Conservation (phyloP, 1,284 basidiomycete genomes). For the Filobasidium uniguttulatum region DNA sequence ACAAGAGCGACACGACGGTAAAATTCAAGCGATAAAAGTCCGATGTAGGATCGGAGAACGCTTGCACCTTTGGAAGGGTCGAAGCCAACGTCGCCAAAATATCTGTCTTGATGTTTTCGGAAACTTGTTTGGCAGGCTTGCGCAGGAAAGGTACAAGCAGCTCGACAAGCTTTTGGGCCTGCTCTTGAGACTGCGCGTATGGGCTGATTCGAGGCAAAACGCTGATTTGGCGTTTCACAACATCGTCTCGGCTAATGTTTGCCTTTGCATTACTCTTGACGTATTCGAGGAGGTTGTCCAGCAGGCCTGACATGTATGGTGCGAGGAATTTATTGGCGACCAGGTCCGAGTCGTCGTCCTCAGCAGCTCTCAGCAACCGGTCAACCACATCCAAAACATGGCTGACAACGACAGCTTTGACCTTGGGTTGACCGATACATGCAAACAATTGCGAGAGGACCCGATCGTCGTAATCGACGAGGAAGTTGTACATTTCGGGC, state of each 20-base stretch:
- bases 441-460: constrained; percentile 66
- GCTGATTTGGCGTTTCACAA: constrained; percentile 67
- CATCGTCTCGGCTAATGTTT: constrained; percentile 49
- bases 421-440: constrained; percentile 65
- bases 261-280: constrained; percentile 46
- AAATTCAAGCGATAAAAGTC: constrained; percentile 48
- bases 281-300: constrained; percentile 59
- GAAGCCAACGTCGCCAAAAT: constrained; percentile 62
- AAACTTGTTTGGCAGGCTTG: constrained; percentile 58
- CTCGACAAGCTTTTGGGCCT: constrained; percentile 59
- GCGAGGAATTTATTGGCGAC: constrained; percentile 51
- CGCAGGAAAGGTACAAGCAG: constrained; percentile 72
- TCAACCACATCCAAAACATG: constrained; percentile 80
- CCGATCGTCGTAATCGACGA: constrained; percentile 56
- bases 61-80: constrained; percentile 59
- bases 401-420: constrained; percentile 71
- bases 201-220: constrained; percentile 70
- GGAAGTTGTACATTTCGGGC: constrained; percentile 46
- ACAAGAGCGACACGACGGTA: constrained; percentile 55
- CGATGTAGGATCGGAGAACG: constrained; percentile 45
- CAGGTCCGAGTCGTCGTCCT: constrained; percentile 37
- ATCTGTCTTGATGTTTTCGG: constrained; percentile 78
- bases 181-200: constrained; percentile 53
- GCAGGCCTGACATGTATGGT: constrained; percentile 61
- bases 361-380: constrained; percentile 47